phyloP scores from a whole-genome alignment of 768 basidiomycete species.

The Hygrophorus pudorinus region DNA sequence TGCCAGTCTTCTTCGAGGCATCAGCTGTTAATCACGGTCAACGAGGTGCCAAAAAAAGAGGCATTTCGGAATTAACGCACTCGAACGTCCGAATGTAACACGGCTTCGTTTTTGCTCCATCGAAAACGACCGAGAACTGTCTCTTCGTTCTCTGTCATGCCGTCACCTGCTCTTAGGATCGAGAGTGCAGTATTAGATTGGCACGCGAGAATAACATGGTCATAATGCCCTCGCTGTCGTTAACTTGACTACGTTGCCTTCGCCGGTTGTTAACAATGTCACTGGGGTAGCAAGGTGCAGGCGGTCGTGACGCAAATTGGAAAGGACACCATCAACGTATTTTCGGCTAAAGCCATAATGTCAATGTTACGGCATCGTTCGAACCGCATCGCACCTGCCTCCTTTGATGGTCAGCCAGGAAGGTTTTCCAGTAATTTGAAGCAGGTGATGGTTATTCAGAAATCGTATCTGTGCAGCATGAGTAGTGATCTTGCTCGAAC shows the following conservation, averaged over 20 bases:
- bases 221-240: conserved; percentile 47
- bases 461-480: conserved; percentile 41
- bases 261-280: conserved; percentile 27
- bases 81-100: conserved; percentile 53
- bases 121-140: conserved; percentile 45
- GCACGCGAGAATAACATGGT: conserved; percentile 66
- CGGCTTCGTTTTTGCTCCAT: conserved; percentile 61
- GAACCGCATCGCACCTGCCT: conserved; percentile 42
- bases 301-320: conserved; percentile 37
- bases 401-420: conserved; percentile 65
- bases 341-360: conserved; percentile 28
- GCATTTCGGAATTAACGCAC: conserved; percentile 26
- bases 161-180: conserved; percentile 41
- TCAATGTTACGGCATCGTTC: background rate
- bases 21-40: conserved; percentile 33
- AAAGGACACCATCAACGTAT: conserved; percentile 59
- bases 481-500: background rate
- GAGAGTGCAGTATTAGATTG: conserved; percentile 57
- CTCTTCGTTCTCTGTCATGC: conserved; percentile 41
- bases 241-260: conserved; percentile 26
- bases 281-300: conserved; percentile 56
- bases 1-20: conserved; percentile 49
- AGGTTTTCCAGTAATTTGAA: conserved; percentile 62
- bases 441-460: conserved; percentile 64
- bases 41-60: background rate